phyloP scores from a whole-genome alignment of 495 filamentous ascomycete species.

The Penicillium pancosmium region DNA sequence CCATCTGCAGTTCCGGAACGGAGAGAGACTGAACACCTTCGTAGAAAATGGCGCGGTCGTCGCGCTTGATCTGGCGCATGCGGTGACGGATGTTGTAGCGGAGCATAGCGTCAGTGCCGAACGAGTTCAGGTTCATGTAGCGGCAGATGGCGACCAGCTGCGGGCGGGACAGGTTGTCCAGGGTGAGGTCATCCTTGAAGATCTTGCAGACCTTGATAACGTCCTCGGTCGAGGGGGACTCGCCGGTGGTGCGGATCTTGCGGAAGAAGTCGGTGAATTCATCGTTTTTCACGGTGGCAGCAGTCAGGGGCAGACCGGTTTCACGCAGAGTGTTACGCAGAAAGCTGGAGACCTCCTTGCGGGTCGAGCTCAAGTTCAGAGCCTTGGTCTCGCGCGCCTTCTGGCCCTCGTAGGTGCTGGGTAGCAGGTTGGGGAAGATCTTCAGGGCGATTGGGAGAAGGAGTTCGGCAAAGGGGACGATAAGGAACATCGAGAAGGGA shows the following conservation, averaged over 20 bases:
- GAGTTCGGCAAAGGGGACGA: constrained; percentile 94
- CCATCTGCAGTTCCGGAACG: constrained; percentile 90
- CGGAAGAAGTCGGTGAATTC: constrained; percentile 98
- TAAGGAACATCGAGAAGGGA: constrained; percentile 95
- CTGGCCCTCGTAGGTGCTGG: constrained; percentile 94
- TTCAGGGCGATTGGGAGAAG: constrained; percentile 92
- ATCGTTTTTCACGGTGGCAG: constrained; percentile 84
- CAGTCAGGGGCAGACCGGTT: constrained; percentile 84
- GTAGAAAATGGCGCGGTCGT: constrained; percentile 92
- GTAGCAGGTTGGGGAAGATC: constrained; percentile 94
- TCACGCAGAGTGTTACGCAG: constrained; percentile 88
- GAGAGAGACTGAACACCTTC: constrained; percentile 93
- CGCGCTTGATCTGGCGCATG: constrained; percentile 98
- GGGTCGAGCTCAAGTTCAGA: constrained; percentile 75
- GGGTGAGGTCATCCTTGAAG: constrained; percentile 96
- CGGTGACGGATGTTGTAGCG: constrained; percentile 97
- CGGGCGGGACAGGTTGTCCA: constrained; percentile 95
- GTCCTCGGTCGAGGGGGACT: constrained; percentile 82
- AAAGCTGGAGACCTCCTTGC: constrained; percentile 93
- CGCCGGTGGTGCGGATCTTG: constrained; percentile 90
- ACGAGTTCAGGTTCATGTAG: constrained; percentile 97
- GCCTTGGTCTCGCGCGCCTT: constrained; percentile 88
- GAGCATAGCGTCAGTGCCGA: constrained; percentile 95
- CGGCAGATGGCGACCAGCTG: constrained; percentile 97
- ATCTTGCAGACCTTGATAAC: constrained; percentile 99